A percentile compares a stretch with the other conserved stretches of the same genome.
Conservation (phyloP, 345 rosid species). For the Populus davidiana region DNA sequence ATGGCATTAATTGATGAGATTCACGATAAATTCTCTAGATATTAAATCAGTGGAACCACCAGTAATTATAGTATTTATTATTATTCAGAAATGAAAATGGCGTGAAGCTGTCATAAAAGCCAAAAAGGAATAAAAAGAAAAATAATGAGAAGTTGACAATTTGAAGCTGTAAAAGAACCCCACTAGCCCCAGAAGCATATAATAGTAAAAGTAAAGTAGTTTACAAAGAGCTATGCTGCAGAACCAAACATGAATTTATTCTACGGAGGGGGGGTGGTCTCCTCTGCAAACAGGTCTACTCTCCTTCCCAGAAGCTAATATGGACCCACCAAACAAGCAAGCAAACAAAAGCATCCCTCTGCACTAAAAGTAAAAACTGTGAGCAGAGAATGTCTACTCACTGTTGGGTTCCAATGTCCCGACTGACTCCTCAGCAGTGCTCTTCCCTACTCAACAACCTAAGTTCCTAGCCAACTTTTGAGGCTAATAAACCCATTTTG, state of each 20-base stretch:
- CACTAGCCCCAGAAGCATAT: constrained; percentile 13
- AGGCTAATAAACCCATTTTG: background rate
- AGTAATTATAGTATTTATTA: too few relatives aligned
- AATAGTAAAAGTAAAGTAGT: constrained; percentile 27
- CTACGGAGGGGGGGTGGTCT: constrained; percentile 13
- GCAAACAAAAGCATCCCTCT: background rate
- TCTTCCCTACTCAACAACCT: background rate
- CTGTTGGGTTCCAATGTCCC: constrained; percentile 3
- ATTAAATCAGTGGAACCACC: too few relatives aligned
- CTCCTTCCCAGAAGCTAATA: background rate
- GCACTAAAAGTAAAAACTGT: background rate
- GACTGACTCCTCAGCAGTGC: background rate
- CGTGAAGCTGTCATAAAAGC: background rate
- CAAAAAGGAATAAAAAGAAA: background rate
- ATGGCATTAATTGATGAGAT: background rate
- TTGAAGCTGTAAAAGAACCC: background rate
- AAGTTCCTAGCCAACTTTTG: background rate
- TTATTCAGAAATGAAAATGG: background rate
- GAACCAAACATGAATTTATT: constrained; percentile 39
- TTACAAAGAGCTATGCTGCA: constrained; percentile 29
- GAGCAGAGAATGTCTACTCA: constrained; percentile 24
- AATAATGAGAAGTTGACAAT: background rate
- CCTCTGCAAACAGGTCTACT: constrained; percentile 8
- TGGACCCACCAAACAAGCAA: constrained; percentile 15
- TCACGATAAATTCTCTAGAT: background rate